phyloP scores from a whole-genome alignment of 192 early-diverging fungal genomes.

The Backusella westeae region DNA sequence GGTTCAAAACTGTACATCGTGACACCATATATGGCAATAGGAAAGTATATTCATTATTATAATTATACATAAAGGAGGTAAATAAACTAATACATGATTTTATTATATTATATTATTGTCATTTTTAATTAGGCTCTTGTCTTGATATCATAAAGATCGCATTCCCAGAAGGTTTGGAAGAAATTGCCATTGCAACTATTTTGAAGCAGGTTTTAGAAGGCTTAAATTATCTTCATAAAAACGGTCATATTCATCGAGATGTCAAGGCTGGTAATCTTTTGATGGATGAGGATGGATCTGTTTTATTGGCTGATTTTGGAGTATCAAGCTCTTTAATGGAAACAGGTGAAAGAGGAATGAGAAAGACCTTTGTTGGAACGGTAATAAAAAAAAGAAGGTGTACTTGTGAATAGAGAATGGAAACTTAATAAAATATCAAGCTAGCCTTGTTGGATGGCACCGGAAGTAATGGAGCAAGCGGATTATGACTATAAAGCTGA shows the following conservation, averaged over 20 bases:
- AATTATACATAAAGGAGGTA: background rate
- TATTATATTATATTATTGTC: background rate
- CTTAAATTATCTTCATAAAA: conserved; percentile 62
- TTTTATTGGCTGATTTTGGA: conserved; percentile 67
- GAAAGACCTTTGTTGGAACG: conserved; percentile 74
- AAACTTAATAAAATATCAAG: background rate
- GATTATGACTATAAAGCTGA: conserved; percentile 89
- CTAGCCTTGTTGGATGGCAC: conserved; percentile 65
- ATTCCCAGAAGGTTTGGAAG: conserved; percentile 80
- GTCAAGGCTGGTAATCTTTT: conserved; percentile 72
- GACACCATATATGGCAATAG: conserved; percentile 73
- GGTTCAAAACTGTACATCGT: conserved; percentile 80
- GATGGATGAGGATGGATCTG: conserved; percentile 63
- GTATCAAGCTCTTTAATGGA: conserved; percentile 66
- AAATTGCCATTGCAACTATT: conserved; percentile 76
- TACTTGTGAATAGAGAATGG: background rate
- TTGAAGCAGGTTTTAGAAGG: conserved; percentile 73
- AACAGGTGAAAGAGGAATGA: conserved; percentile 49
- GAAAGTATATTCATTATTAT: conserved; percentile 31
- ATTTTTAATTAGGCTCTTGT: conserved; percentile 59
- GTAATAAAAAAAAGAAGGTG: conserved; percentile 37
- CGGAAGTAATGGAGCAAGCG: conserved; percentile 88
- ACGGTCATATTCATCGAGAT: conserved; percentile 69
- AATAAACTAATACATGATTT: background rate
- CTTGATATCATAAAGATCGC: conserved; percentile 87